Evolutionary conservation across 2,329 filamentous ascomycete genomes (phyloP).

Genomic region (Sporothrix euskadiensis): DNA sequence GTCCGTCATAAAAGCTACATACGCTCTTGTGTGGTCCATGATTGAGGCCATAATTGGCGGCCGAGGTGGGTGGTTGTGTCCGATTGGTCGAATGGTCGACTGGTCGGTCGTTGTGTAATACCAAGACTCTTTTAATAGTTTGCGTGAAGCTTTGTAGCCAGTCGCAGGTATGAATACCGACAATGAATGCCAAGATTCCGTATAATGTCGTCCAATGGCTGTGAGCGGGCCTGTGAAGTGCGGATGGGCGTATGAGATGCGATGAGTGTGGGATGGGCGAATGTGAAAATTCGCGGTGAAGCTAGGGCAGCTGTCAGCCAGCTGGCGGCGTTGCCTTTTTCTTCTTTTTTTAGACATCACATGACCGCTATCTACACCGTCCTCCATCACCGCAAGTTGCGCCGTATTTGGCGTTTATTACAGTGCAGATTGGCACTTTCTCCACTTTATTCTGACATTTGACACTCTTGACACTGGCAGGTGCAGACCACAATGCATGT

Average conservation of each 20-base stretch:
- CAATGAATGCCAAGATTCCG: background rate
- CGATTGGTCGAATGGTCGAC: background rate
- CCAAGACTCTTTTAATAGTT: background rate
- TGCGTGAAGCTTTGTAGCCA: background rate
- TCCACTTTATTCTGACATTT: background rate
- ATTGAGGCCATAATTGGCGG: conserved; percentile 12
- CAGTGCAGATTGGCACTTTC: background rate
- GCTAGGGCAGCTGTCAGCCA: background rate
- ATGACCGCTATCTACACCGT: background rate
- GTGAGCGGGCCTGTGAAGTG: background rate
- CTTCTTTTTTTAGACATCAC: background rate
- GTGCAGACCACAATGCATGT: background rate
- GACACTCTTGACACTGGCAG: background rate
- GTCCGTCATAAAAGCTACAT: background rate
- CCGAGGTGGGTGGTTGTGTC: background rate
- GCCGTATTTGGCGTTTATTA: background rate
- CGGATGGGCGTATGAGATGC: background rate
- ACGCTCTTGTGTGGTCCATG: conserved; percentile 25
- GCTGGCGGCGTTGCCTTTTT: background rate
- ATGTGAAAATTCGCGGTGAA: background rate
- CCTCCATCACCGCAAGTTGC: background rate
- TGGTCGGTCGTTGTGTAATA: background rate
- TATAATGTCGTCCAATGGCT: background rate
- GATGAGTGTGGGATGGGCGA: background rate
- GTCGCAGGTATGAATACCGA: background rate